Evolutionary conservation across 495 filamentous ascomycete species (phyloP).

Genomic region (Apiosordaria backusii): DNA sequence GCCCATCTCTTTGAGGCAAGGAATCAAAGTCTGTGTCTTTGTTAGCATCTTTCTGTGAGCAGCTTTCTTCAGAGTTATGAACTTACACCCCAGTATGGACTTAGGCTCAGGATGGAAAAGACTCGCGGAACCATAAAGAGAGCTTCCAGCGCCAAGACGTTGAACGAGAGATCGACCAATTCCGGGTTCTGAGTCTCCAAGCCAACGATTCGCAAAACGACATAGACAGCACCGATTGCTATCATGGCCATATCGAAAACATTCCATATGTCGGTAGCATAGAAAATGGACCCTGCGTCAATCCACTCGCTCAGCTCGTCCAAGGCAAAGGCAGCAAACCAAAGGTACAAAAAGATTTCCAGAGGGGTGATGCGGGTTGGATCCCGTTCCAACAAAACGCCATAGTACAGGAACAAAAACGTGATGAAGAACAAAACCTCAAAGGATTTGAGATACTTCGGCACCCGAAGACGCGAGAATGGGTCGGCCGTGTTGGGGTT

Average conservation of each 20-base stretch:
- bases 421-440: slow-evolving; percentile 81
- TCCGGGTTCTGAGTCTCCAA: slow-evolving; percentile 55
- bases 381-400: slow-evolving; percentile 64
- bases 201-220: slow-evolving; percentile 71
- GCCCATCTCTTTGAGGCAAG: slow-evolving; percentile 88
- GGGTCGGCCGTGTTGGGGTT: slow-evolving; percentile 72
- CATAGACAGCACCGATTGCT: slow-evolving; percentile 69
- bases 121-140: slow-evolving; percentile 87
- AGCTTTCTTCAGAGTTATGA: background rate
- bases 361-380: slow-evolving; percentile 44
- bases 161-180: slow-evolving; percentile 76
- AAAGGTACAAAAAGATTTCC: slow-evolving; percentile 58
- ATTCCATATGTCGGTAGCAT: slow-evolving; percentile 86
- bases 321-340: slow-evolving; percentile 82
- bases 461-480: slow-evolving; percentile 80
- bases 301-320: slow-evolving; percentile 80
- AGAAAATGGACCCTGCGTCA: slow-evolving; percentile 81
- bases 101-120: slow-evolving; percentile 82
- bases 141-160: slow-evolving; percentile 83
- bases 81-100: slow-evolving; percentile 76
- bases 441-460: slow-evolving; percentile 87
- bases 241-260: slow-evolving; percentile 87
- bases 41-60: slow-evolving; percentile 6
- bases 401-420: slow-evolving; percentile 82
- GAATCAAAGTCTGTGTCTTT: slow-evolving; percentile 51